Percentiles rank a stretch among this genome's conserved stretches.
Conservation (phyloP, 352 stramenopile species). For the Pythium folliculosum region DNA sequence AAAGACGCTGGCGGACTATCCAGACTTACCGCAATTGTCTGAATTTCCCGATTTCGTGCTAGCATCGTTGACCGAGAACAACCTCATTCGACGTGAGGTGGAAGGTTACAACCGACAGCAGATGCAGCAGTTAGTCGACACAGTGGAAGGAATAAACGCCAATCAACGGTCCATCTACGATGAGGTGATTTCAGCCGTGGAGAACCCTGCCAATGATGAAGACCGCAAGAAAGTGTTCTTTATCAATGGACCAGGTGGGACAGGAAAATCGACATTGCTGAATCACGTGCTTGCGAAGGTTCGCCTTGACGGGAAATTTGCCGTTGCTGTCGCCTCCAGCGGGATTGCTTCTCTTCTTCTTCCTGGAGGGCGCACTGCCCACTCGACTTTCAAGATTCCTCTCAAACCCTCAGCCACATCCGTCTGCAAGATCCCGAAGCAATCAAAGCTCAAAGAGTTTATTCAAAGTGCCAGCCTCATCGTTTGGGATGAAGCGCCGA, state of each 20-base stretch:
- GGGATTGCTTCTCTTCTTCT: constrained; percentile 37
- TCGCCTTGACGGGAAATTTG: constrained; percentile 25
- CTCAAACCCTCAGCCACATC: constrained; percentile 21
- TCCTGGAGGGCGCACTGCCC: constrained; percentile 31
- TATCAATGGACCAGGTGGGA: constrained; percentile 32
- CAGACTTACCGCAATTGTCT: constrained; percentile 12
- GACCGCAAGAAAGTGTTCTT: constrained; percentile 31
- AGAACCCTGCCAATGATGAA: not conserved
- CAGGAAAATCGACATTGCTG: constrained; percentile 25
- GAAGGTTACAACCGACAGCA: constrained; percentile 7
- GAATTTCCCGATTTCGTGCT: constrained; percentile 11
- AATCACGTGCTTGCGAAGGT: constrained; percentile 32
- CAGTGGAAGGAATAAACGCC: constrained; percentile 2
- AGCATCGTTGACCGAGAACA: constrained; percentile 9
- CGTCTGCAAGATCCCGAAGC: constrained; percentile 13
- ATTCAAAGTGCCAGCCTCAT: not conserved
- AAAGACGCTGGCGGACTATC: constrained; percentile 11
- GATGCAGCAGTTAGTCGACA: constrained; percentile 12
- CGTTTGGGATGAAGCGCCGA: constrained; percentile 11
- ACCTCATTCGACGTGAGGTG: constrained; percentile 7
- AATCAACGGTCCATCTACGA: constrained; percentile 25
- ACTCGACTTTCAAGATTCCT: constrained; percentile 35
- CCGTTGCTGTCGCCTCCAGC: constrained; percentile 32
- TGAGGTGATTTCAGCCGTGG: constrained; percentile 3
- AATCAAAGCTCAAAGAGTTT: constrained; percentile 21